These are phyloP conservation scores for Metarhizium humberi DNA, from an alignment of 2,329 filamentous ascomycete genomes.

Conservation along the genomic window DNA sequence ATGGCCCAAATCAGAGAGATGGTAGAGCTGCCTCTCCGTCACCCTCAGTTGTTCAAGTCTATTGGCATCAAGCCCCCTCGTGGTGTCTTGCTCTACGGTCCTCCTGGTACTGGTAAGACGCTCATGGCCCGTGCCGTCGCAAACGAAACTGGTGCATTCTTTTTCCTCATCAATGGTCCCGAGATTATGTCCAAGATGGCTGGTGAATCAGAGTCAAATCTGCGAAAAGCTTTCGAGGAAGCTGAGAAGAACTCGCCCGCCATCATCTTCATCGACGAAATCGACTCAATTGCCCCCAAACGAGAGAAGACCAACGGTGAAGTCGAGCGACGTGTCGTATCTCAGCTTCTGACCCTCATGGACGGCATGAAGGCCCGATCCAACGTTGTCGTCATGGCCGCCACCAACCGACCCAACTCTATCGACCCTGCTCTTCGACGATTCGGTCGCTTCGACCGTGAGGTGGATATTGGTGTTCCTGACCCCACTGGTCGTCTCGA, in stretches of 20 bases:
- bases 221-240: slow-evolving; percentile 98
- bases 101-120: slow-evolving; percentile 98
- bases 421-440: slow-evolving; percentile 96
- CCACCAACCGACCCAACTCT: slow-evolving; percentile 97
- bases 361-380: slow-evolving; percentile 99
- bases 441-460: slow-evolving; percentile 97
- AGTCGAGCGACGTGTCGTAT: slow-evolving; percentile 96
- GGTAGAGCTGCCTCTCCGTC: slow-evolving; percentile 91
- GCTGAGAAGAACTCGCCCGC: slow-evolving; percentile 98
- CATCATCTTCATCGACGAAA: slow-evolving; percentile 99
- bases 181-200: slow-evolving; percentile 99
- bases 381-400: slow-evolving; percentile 98
- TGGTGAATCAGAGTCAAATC: slow-evolving; percentile 95
- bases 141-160: slow-evolving; percentile 98
- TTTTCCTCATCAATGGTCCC: slow-evolving; percentile 98
- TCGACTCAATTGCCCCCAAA: slow-evolving; percentile 98
- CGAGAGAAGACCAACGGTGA: slow-evolving; percentile 99
- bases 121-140: slow-evolving; percentile 97
- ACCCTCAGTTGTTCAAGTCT: slow-evolving; percentile 98
- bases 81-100: slow-evolving; percentile 93
- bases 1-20: slow-evolving; percentile 99
- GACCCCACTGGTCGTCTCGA: slow-evolving; percentile 97
- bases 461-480: slow-evolving; percentile 96
- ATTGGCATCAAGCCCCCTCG: slow-evolving; percentile 99
- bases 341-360: slow-evolving; percentile 95